Evolutionary conservation across 2,329 filamentous ascomycete genomes (phyloP), one percentile per base, ranked within the genome.

Genomic region (Colletotrichum filicis): DNA sequence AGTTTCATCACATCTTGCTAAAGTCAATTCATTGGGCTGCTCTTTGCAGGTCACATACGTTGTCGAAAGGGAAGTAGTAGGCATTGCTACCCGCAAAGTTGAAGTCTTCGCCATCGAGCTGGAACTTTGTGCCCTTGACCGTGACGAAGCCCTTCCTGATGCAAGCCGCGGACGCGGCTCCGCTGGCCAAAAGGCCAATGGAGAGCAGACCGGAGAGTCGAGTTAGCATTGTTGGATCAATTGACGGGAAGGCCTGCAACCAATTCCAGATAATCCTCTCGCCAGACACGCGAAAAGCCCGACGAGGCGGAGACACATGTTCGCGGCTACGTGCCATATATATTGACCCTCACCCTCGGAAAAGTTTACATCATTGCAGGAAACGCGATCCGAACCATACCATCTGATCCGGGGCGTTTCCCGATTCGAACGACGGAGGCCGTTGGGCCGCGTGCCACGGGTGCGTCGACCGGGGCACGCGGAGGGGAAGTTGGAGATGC

Each of bases 51-150:
- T 37, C 6, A 77, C 83, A 5, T 68, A 88, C 87, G n/a, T 87
- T 84, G 65, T 83, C 85, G 78, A 89, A 89, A 0, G 88, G 87
- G 22, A 89, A 86, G 74, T 88, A 89, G 74, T 90, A 89, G 11
- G 87, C 88, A 77, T 90, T 90, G 74, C 84, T 87, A 1, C 88
- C 88, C 1, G 88, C 88, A 76, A 89, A 90, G 79, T 88, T 85
- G 76, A 89, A 90, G 74, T 87, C 84, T 72, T 88, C 82, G 68
- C 88, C 88, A 59, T 89, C 84, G 5, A 90, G 83, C 77, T 86
- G 81, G 79, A 90, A 90, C 70, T 86, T 85, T 2, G 80, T 82
- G 6, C 86, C 87, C 3, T 87, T 81, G 0, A 85, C 83, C 3
- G 85, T 87, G 22, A 89, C 86, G 66, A 89, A 89, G 0, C 86